Base-by-base conservation (phyloP, 2,329 filamentous ascomycete species). In the Daldinia sp. region DNA sequence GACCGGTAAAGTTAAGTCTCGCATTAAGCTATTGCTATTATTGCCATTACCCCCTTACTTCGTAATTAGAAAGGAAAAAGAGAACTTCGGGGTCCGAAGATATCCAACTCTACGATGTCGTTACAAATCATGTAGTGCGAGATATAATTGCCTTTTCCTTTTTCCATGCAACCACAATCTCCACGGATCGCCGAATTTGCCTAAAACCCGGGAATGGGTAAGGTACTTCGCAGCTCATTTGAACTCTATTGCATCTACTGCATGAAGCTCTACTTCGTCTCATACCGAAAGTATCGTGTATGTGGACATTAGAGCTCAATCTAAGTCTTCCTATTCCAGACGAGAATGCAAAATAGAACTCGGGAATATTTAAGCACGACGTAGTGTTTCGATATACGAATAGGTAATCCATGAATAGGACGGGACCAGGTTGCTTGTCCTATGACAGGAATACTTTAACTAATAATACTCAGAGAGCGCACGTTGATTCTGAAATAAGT, bases 81-180 rank as follows among this genome's bases (percentile, higher is more conserved):
- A 7, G 30, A 42, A 41, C 9, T 12, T 70, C 54, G 65, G 61
- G 42, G 50, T 50, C 58, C 59, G 61, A 70, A 57, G 68, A 57
- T 60, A 23, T 33, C 37, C 39, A 59, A 67, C 53, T 57, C 37
- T 60, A 56, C 33, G 23, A 23, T 44, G 35, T 13, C 18, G 23
- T 60, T 44, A 10, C 6, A 54, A 35, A 37, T 20, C 51, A 13
- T 37, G 20, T 20, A 37, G 51, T 37, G 33, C 26, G 26, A 20
- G 50, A 48, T 59, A 30, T 30, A 60, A 15, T 69, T 69, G 41
- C 55, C 60, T 68, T 65, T 68, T 20, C 12, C 55, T 54, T 54
- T 35, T 44, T 20, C 28, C 39, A 44, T 66, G 65, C 59, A 61
- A 55, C 62, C 62, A 66, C 55, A 46, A 60, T 51, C 39, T 41